Percentiles rank a stretch among this genome's conserved stretches.
phyloP scores from a whole-genome alignment of 495 filamentous ascomycete genomes.

The Penicillium odoratum region DNA sequence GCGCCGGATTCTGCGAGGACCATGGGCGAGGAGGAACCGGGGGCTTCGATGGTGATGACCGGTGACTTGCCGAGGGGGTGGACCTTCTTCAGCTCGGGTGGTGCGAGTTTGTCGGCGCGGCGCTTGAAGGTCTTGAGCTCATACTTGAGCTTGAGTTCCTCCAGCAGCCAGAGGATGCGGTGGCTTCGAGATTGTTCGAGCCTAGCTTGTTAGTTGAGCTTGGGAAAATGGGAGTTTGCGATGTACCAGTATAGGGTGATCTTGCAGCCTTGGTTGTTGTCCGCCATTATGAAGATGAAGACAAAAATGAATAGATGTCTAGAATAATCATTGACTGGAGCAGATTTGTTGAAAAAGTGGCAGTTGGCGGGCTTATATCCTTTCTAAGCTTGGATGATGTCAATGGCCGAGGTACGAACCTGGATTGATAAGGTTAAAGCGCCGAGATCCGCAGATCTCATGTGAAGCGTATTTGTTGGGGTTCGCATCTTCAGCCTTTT shows the following conservation, averaged over 20 bases:
- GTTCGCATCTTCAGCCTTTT: background rate
- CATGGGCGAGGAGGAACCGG: slow-evolving; percentile 48
- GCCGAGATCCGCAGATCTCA: slow-evolving; percentile 23
- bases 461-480: slow-evolving; percentile 12
- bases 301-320: too few relatives aligned
- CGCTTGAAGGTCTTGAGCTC: slow-evolving; percentile 75
- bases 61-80: slow-evolving; percentile 88
- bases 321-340: too few relatives aligned
- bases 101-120: slow-evolving; percentile 59
- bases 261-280: slow-evolving; percentile 52
- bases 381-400: slow-evolving; percentile 18
- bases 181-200: slow-evolving; percentile 64
- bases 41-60: slow-evolving; percentile 59
- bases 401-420: slow-evolving; percentile 27
- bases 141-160: slow-evolving; percentile 79
- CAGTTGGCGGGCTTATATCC: background rate
- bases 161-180: slow-evolving; percentile 85
- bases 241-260: slow-evolving; percentile 75
- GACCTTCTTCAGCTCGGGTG: slow-evolving; percentile 67
- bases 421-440: slow-evolving; percentile 15
- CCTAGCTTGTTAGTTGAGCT: slow-evolving; percentile 21
- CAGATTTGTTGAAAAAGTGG: too few relatives aligned
- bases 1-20: slow-evolving; percentile 78
- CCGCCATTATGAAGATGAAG: slow-evolving; percentile 22
- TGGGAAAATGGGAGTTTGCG: background rate